Conservation (phyloP, 108 stramenopile species). For the Nannochloropsis gaditana region DNA sequence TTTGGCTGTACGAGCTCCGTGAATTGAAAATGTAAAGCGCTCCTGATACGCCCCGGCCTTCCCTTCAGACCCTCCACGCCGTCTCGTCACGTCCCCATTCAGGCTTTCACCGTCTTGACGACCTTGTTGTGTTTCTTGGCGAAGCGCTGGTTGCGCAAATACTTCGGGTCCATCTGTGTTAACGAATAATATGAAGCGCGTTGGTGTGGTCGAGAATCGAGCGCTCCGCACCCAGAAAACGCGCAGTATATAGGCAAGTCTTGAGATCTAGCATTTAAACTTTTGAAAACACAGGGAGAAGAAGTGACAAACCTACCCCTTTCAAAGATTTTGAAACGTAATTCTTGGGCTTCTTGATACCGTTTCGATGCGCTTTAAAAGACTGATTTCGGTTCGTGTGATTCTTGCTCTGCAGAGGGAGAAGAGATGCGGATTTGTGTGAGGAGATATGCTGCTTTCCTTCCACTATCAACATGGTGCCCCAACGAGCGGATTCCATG, state of each 20-base stretch:
- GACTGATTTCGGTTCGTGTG: constrained; percentile 39
- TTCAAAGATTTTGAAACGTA: constrained; percentile 24
- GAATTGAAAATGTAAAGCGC: no score
- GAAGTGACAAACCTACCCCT: constrained; percentile 30
- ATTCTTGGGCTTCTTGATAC: constrained; percentile 40
- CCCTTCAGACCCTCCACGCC: not conserved
- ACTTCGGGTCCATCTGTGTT: constrained; percentile 37
- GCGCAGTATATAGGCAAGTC: no score
- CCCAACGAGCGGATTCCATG: no score
- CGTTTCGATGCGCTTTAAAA: constrained; percentile 39
- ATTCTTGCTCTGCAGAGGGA: constrained; percentile 29
- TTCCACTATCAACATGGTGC: no score
- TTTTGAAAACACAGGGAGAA: not conserved
- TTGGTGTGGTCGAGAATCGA: no score
- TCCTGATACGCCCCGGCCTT: no score
- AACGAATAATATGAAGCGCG: no score
- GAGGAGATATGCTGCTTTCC: no score
- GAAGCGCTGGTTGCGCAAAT: constrained; percentile 34
- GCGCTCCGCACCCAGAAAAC: no score
- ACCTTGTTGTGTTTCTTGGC: constrained; percentile 39
- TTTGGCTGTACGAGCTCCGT: no score
- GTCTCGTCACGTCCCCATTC: not conserved
- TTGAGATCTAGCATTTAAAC: not conserved
- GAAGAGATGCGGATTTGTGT: not conserved
- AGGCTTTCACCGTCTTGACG: not conserved